Conservation (phyloP, 257 asterid genomes). For the Fraxinus americana region DNA sequence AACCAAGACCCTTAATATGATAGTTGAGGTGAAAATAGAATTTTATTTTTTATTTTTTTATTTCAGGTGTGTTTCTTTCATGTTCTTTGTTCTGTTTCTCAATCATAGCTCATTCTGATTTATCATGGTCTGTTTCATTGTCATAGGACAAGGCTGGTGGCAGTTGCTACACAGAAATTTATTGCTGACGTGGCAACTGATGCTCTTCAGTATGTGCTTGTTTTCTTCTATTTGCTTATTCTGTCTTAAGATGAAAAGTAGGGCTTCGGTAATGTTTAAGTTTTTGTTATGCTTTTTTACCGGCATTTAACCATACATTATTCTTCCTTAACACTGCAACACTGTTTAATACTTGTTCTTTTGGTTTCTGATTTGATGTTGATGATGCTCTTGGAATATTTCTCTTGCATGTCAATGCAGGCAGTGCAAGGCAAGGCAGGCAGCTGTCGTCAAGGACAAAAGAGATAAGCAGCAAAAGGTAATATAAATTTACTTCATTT, state of each 20-base stretch:
- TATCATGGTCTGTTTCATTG: slow-evolving; percentile 3
- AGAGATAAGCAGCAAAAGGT: slow-evolving; percentile 98
- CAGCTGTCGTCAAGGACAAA: slow-evolving; percentile 78
- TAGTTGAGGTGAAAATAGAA: neutral
- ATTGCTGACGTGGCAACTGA: slow-evolving; percentile 96
- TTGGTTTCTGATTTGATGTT: neutral
- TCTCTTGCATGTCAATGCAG: slow-evolving; percentile 44
- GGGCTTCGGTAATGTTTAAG: neutral
- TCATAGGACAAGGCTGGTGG: slow-evolving; percentile 82
- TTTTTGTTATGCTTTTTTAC: neutral
- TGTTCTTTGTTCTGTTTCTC: neutral
- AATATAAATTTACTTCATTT: slow-evolving; percentile 16
- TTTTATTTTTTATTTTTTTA: neutral
- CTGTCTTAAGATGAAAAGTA: neutral
- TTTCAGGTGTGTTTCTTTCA: neutral
- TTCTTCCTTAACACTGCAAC: too few species aligned
- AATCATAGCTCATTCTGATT: neutral
- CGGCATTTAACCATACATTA: neutral
- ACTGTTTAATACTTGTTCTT: slow-evolving; percentile 6
- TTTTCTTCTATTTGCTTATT: slow-evolving; percentile 10
- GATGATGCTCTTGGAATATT: slow-evolving; percentile 7
- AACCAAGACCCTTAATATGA: too few species aligned
- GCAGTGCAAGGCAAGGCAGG: slow-evolving; percentile 92
- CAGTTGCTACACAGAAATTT: slow-evolving; percentile 98
- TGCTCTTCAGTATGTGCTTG: slow-evolving; percentile 84